phyloP scores from a whole-genome alignment of 1,139 yeast genomes.

The Debaryomyces nepalensis region DNA sequence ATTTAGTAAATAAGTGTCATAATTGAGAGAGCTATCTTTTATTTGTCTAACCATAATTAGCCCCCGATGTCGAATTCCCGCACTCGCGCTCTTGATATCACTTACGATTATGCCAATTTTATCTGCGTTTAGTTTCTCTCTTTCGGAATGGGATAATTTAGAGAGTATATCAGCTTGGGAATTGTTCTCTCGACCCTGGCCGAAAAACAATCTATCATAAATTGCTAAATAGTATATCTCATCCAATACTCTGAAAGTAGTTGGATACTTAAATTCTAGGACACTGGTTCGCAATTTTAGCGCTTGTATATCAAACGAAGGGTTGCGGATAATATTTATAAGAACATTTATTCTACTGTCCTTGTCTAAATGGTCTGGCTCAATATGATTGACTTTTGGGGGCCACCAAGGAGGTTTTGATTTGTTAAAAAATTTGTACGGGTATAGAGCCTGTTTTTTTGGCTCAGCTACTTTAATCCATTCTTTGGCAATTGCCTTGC shows the following conservation, averaged over 20 bases:
- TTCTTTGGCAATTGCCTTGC: constrained; percentile 65
- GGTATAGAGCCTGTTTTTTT: constrained; percentile 63
- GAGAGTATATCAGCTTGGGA: constrained; percentile 14
- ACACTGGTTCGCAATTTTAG: constrained; percentile 26
- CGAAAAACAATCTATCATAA: constrained; percentile 32
- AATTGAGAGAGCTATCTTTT: constrained; percentile 16
- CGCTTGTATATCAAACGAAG: constrained; percentile 25
- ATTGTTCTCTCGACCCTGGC: constrained; percentile 15
- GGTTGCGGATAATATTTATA: constrained; percentile 43
- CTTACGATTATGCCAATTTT: constrained; percentile 21
- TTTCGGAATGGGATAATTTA: constrained; percentile 15
- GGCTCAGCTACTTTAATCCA: constrained; percentile 76
- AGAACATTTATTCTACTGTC: constrained; percentile 56
- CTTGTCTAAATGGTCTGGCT: constrained; percentile 75
- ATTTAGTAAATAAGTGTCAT: constrained; percentile 18
- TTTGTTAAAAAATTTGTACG: constrained; percentile 57
- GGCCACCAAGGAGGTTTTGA: constrained; percentile 81
- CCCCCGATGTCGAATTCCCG: constrained; percentile 18
- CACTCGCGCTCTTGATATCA: constrained; percentile 17
- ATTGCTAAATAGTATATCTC: constrained; percentile 35
- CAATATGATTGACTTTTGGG: constrained; percentile 56
- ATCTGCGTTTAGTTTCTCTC: constrained; percentile 13
- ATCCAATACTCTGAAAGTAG: constrained; percentile 22
- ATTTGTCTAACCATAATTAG: constrained; percentile 25
- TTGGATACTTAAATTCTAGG: constrained; percentile 16